Evolutionary conservation across 805 yeast species (phyloP).

Genomic region (Ogataea paradorogensis): DNA sequence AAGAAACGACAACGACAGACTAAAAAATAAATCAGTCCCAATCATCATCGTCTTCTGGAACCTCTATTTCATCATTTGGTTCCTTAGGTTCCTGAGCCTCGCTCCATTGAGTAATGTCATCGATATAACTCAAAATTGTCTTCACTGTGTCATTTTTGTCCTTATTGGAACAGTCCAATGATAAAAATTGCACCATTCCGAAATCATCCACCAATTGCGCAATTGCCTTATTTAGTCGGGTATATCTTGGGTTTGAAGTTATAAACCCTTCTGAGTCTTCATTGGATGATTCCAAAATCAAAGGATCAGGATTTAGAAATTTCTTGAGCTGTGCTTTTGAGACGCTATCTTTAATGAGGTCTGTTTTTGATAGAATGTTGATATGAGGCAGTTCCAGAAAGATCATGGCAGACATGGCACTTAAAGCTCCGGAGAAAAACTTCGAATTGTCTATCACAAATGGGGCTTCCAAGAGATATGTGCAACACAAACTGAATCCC

Average conservation of each 20-base stretch:
- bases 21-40: conserved; percentile 5
- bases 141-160: conserved; percentile 72
- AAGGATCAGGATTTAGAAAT: conserved; percentile 89
- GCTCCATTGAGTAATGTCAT: conserved; percentile 97
- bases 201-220: conserved; percentile 93
- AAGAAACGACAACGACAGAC: conserved; percentile 6
- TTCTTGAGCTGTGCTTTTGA: conserved; percentile 75
- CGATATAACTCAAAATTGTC: conserved; percentile 85
- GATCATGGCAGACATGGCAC: conserved; percentile 99
- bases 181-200: conserved; percentile 97
- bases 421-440: conserved; percentile 90
- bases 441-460: conserved; percentile 88
- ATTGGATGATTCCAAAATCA: conserved; percentile 51
- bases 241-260: conserved; percentile 52
- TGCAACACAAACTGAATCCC: conserved; percentile 87
- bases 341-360: conserved; percentile 75
- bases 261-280: conserved; percentile 29
- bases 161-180: conserved; percentile 63
- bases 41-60: conserved; percentile 51
- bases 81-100: conserved; percentile 97
- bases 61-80: conserved; percentile 72
- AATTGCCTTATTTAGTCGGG: conserved; percentile 71
- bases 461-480: conserved; percentile 90
- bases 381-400: conserved; percentile 92
- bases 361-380: conserved; percentile 83